These are phyloP conservation scores for Geotrichum restrictum DNA, from an alignment of 1,139 yeast genomes.

Conservation along the genomic window DNA sequence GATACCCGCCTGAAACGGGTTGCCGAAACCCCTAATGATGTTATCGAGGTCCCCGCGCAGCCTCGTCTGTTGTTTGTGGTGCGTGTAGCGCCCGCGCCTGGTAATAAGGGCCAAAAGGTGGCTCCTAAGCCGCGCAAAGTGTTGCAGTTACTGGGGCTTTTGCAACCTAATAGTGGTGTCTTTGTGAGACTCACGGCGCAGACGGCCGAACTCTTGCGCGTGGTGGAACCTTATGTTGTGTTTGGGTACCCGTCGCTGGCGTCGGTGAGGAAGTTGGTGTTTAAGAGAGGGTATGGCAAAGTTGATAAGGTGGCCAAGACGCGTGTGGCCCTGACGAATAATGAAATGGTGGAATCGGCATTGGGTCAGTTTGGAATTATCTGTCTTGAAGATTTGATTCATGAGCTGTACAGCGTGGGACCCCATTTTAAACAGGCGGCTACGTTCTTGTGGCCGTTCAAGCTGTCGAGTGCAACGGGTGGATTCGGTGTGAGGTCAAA, in stretches of 20 bases:
- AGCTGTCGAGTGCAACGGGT: conserved; percentile 97
- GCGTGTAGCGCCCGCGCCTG: conserved; percentile 49
- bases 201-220: conserved; percentile 89
- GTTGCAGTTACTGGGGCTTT: conserved; percentile 92
- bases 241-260: conserved; percentile 98
- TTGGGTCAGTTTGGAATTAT: conserved; percentile 96
- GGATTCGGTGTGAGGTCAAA: conserved; percentile 99
- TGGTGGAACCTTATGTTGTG: conserved; percentile 98
- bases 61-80: conserved; percentile 92
- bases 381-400: conserved; percentile 95
- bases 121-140: conserved; percentile 99
- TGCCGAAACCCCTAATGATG: conserved; percentile 79
- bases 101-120: conserved; percentile 99
- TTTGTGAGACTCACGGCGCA: conserved; percentile 98
- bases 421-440: conserved; percentile 99
- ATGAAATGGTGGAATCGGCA: conserved; percentile 85
- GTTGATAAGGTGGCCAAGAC: conserved; percentile 68
- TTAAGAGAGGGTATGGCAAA: conserved; percentile 99
- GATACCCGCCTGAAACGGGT: conserved; percentile 88
- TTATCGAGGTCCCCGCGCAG: conserved; percentile 84
- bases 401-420: conserved; percentile 98
- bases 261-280: conserved; percentile 91
- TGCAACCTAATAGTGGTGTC: conserved; percentile 97
- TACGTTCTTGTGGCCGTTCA: conserved; percentile 99
- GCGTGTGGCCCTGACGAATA: conserved; percentile 86